A percentile compares a stretch with the other conserved stretches of the same genome.
Evolutionary conservation across 129 eudicot genomes (phyloP).

Genomic region (Mikania micrantha): DNA sequence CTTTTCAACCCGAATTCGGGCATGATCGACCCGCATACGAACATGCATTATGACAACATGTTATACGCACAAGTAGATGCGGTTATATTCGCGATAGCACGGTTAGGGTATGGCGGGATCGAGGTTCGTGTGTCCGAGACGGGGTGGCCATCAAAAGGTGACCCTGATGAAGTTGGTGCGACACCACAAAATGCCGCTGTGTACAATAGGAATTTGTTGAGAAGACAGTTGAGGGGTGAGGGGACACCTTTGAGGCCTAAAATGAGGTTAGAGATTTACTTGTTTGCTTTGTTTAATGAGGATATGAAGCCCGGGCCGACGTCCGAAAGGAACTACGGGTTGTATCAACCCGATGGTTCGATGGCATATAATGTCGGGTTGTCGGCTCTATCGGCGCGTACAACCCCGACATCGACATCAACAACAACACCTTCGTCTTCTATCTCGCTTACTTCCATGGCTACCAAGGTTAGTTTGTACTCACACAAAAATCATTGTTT

Average conservation of each 20-base stretch:
- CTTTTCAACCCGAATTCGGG: conserved; percentile 76
- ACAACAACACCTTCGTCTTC: conserved; percentile 7
- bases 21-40: conserved; percentile 68
- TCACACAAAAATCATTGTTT: too few relatives aligned
- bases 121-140: conserved; percentile 91
- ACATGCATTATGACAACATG: conserved; percentile 81
- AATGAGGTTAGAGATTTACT: conserved; percentile 62
- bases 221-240: conserved; percentile 55
- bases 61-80: conserved; percentile 94
- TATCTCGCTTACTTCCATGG: conserved; percentile 49
- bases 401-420: conserved; percentile 16
- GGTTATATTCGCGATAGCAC: conserved; percentile 66
- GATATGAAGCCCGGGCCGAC: conserved; percentile 94
- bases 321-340: conserved; percentile 79
- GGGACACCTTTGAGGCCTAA: conserved; percentile 94
- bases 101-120: conserved; percentile 63
- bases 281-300: conserved; percentile 91
- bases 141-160: conserved; percentile 94
- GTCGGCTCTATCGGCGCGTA: conserved; percentile 22
- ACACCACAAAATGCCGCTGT: conserved; percentile 57
- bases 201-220: conserved; percentile 62
- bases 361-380: conserved; percentile 82
- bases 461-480: conserved; percentile 44
- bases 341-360: conserved; percentile 72
- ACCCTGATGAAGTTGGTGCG: conserved; percentile 61